Base-by-base conservation (phyloP, 352 stramenopile species). In the Pythium brachiatum region DNA sequence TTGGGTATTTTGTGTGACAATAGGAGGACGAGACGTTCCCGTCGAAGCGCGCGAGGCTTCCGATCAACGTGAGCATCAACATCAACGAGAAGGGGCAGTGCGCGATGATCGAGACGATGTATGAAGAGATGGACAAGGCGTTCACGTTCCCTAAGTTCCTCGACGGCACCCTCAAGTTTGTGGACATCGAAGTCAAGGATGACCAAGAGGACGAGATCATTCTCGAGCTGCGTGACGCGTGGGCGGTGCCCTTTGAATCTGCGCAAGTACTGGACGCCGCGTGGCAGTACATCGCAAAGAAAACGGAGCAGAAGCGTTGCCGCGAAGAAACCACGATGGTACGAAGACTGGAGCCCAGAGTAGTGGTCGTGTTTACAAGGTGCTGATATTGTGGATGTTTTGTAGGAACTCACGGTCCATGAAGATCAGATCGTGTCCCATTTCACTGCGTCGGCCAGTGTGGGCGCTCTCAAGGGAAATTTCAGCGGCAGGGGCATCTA, bases 181-280 rank as follows among this genome's bases (percentile, higher is more conserved):
- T 66, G 16, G 59, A 66, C 51, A 36, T 66, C 20, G 41, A 66
- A 31, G 50, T 66, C n/a, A 20, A 23, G 29, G 59, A 66, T 16
- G 25, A 29, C 9, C 26, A 25, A 16, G 59, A 60, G 8, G 59
- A 66, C 9, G 59, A 66, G 9, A 50, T 60, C 16, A 21, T 60
- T 15, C 52, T 66, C 26, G 59, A 66, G 39, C 57, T 60, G 18
- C 59, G 59, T 1, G 50, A 66, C 11, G 36, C 59, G n/a, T 66
- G 59, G 59, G 38, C 59, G 21, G 36, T 60, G 7, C 59, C 59
- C 15, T 66, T 66, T 13, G 41, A 32, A 25, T 20, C 36, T 2
- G 6, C 15, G 6, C 26, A 60, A 31, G 59, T 66, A 5, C 26
- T 66, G 38, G 41, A 66, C 18, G 59, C 59, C 1, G 43, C 57